A percentile compares a stretch with the other conserved stretches of the same genome.
Evolutionary conservation across 768 basidiomycete species (phyloP).

Genomic region (Xanthoconium stramineum): DNA sequence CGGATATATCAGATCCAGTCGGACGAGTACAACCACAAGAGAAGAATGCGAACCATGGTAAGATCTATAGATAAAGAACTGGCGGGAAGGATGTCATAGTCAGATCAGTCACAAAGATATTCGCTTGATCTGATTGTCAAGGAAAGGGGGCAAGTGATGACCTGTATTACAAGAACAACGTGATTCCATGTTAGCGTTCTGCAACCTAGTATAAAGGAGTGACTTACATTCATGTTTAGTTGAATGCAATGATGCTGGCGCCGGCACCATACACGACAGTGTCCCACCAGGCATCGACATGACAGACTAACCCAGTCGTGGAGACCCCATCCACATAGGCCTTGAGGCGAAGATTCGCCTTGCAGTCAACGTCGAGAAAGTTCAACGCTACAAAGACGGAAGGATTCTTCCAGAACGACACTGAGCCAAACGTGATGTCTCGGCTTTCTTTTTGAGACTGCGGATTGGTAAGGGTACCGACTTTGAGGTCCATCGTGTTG

Average conservation of each 20-base stretch:
- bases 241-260: conserved; percentile 2
- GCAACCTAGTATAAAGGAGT: too few species aligned
- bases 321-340: conserved; percentile 12
- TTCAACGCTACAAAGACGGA: conserved; percentile 22
- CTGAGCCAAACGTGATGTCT: neutral
- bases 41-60: too few species aligned
- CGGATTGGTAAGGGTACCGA: neutral
- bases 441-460: neutral
- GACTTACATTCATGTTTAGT: neutral
- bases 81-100: too few species aligned
- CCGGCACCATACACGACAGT: neutral
- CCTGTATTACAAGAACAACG: too few species aligned
- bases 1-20: too few species aligned
- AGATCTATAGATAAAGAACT: too few species aligned
- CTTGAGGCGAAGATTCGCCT: conserved; percentile 7
- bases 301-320: conserved; percentile 1
- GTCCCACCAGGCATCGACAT: conserved; percentile 10
- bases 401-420: conserved; percentile 7
- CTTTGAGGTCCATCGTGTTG: conserved; percentile 3
- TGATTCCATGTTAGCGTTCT: too few species aligned
- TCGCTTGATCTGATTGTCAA: too few species aligned
- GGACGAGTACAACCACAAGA: too few species aligned
- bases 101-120: too few species aligned
- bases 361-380: conserved; percentile 8
- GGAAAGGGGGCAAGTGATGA: too few species aligned